A percentile compares a stretch with the other conserved stretches of the same genome.
Conservation (phyloP, 768 basidiomycete genomes). For the Clitopilus passeckerianus region DNA sequence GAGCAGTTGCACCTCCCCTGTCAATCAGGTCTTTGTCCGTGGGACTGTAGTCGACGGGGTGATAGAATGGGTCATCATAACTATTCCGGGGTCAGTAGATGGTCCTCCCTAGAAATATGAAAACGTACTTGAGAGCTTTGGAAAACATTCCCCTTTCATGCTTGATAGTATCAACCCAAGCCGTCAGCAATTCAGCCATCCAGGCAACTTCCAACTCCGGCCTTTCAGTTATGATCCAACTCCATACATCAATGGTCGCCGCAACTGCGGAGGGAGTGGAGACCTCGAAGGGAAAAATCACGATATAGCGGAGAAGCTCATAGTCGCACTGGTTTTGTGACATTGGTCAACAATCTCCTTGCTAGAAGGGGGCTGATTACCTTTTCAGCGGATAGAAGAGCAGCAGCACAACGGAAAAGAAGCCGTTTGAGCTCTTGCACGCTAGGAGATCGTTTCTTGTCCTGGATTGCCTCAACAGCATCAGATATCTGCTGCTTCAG, state of each 20-base stretch:
- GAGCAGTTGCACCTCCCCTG: conserved; percentile 61
- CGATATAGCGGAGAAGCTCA: conserved; percentile 82
- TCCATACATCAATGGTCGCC: conserved; percentile 92
- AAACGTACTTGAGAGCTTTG: conserved; percentile 66
- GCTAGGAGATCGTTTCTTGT: conserved; percentile 68
- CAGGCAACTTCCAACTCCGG: conserved; percentile 77
- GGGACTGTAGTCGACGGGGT: conserved; percentile 83
- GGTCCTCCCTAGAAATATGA: not conserved
- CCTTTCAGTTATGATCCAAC: conserved; percentile 89
- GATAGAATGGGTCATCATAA: conserved; percentile 83
- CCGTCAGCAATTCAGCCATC: conserved; percentile 80
- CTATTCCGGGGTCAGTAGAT: conserved; percentile 33
- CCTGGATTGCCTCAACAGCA: conserved; percentile 62
- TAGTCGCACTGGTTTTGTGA: conserved; percentile 61
- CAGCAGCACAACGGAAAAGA: conserved; percentile 82
- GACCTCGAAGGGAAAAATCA: conserved; percentile 82
- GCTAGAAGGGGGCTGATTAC: conserved; percentile 25
- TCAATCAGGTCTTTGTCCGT: conserved; percentile 85
- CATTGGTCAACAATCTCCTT: not conserved
- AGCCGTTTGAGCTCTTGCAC: conserved; percentile 82
- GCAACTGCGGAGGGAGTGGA: conserved; percentile 84
- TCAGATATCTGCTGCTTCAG: not conserved
- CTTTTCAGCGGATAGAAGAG: conserved; percentile 63
- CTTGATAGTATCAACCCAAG: conserved; percentile 83
- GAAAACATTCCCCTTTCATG: conserved; percentile 83